Base-by-base conservation (phyloP, 1,284 basidiomycete species). In the Volvariella volvacea region DNA sequence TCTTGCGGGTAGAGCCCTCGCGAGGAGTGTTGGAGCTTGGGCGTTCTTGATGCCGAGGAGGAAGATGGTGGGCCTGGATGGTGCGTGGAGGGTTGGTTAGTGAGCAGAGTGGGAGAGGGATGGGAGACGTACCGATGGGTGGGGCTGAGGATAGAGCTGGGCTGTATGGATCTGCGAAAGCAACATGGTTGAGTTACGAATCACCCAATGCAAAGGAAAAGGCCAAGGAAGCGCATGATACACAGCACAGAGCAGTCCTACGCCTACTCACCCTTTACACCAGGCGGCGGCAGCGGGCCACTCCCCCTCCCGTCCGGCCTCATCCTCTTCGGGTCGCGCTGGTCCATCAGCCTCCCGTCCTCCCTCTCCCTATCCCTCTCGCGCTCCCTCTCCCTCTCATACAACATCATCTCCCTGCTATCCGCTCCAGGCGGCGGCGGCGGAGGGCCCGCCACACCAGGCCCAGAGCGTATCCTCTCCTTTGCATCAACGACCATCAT, bases 311-410 rank as follows among this genome's bases (percentile, higher is more conserved):
- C 55, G 9, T 64, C 64, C 12, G 51, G 52, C 47, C 64, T 65
- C 21, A 61, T 43, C 33, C 66, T 55, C 52, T 68, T 69, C 15
- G 61, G 52, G 45, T 69, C 66, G n/a, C 62, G 48, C 36, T 50
- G 49, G 48, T 62, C 61, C 16, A 41, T 39, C 15, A 53, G 38
- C 7, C 62, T 48, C 19, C 63, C 62, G 21, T 56, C 41, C 14
- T 56, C 53, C 34, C 60, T 50, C 3, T 54, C 58, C 4, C 51
- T 34, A 28, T 22, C 57, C 42, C 30, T 62, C 60, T 17, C 59
- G 46, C 17, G 54, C 51, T 37, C 60, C 48, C 8, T 54, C 58
- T 14, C 51, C 28, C 30, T 50, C 53, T 30, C 40, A 47, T 30
- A 49, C 47, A 36, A 7, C 14, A 36, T 36, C 17, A 49, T 39